Evolutionary conservation across 257 asterid genomes (phyloP).

Genomic region (Paraleonurus japonicus): DNA sequence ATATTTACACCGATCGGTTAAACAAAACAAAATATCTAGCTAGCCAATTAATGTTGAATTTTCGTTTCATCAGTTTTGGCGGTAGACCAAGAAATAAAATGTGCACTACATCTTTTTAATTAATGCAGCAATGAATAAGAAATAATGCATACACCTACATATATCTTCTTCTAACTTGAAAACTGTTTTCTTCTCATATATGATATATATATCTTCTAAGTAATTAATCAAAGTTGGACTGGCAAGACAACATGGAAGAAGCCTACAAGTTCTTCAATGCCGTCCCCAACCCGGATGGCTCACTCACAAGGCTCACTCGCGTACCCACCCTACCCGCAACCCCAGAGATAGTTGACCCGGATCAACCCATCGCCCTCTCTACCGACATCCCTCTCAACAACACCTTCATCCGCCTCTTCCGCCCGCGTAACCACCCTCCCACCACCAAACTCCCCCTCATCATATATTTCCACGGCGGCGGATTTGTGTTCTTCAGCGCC

Average conservation of each 20-base stretch:
- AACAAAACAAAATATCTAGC: too few relatives aligned
- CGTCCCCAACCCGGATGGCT: constrained; percentile 58
- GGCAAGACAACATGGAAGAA: too few relatives aligned
- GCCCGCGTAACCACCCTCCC: constrained; percentile 37
- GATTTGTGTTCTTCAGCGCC: constrained; percentile 48
- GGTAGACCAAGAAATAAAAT: background rate
- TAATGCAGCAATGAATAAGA: background rate
- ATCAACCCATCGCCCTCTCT: constrained; percentile 29
- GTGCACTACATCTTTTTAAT: background rate
- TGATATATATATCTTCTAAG: too few relatives aligned
- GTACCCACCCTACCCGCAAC: constrained; percentile 38
- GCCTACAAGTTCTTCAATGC: constrained; percentile 41
- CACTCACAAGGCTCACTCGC: constrained; percentile 37
- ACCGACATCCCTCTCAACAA: constrained; percentile 56
- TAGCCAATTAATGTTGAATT: too few relatives aligned
- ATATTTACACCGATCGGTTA: too few relatives aligned
- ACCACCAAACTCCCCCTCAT: constrained; percentile 48
- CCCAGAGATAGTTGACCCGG: constrained; percentile 24
- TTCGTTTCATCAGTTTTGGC: background rate
- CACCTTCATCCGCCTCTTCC: constrained; percentile 62
- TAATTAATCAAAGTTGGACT: too few relatives aligned
- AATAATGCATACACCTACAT: background rate
- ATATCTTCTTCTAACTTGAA: too few relatives aligned
- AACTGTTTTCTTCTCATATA: too few relatives aligned
- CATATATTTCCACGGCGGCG: constrained; percentile 67